Base-by-base conservation (phyloP, 129 eudicot species). In the Kitagawia praeruptora region DNA sequence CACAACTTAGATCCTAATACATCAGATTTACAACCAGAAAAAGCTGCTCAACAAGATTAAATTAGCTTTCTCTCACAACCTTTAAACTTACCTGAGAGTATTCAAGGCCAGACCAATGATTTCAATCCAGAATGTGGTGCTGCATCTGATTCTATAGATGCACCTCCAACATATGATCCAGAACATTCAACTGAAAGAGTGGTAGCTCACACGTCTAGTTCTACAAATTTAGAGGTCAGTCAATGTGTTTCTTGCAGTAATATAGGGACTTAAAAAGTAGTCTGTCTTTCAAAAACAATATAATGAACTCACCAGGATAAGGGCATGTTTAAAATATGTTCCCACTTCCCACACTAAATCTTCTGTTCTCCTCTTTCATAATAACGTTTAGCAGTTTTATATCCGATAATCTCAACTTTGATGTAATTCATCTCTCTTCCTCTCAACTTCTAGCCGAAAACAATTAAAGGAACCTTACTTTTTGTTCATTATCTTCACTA, bases 201-300 rank as follows among this genome's bases (percentile, higher is more conserved):
- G 40, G 76, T 3, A 44, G 49, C 81, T 45, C 14, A 58, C 25
- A 27, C 25, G 13, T 40, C 64, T 70, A 81, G 80, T 70, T 83
- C 73, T 49, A 42, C 28, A 44, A 78, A 69, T 8, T 77, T 71
- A 73, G 75, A 87, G 91, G 91, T 85, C 70, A 76, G 91, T 74
- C 46, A 28, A 56, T 73, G 73, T 69, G 5, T 42, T 76, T 75
- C 69, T 19, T 70, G 3, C 34, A 31, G 8, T 7, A 27, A 34
- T 31, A 6, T n/a, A 4, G 5, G 19, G 2, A 66, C 41, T 69
- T 11, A 31, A 1, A 5, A 64, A 25, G 21, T 44, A 31, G 76
- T 42, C 46, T 15, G 9, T 46, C 16, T 4, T 27, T 1, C 23
- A 28, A n/a, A 46, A 45, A 18, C 7, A 10, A 13, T 14, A 56